These are phyloP conservation scores for Scheffersomyces lignicola DNA, from an alignment of 1,139 yeast species.

Conservation along the genomic window DNA sequence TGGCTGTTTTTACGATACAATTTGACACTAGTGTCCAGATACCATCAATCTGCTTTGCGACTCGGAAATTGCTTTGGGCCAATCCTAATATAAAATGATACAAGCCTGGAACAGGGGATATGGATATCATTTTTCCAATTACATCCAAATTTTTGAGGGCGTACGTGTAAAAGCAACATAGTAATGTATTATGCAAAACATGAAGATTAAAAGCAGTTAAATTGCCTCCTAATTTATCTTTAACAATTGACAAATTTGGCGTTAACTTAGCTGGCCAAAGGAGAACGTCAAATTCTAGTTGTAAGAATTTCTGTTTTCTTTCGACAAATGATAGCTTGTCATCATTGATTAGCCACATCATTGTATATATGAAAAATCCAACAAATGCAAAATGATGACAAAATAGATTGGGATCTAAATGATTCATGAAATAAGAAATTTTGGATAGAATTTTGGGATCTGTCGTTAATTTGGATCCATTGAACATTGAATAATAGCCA, in stretches of 20 bases:
- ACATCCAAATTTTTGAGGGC: conserved; percentile 13
- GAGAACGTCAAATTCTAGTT: conserved; percentile 23
- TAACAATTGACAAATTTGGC: conserved; percentile 19
- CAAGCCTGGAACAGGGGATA: conserved; percentile 23
- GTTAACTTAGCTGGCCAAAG: conserved; percentile 25
- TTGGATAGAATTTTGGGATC: conserved; percentile 8
- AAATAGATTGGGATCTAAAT: conserved; percentile 15
- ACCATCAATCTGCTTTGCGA: conserved; percentile 15
- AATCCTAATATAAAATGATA: conserved; percentile 23
- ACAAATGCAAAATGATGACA: conserved; percentile 18
- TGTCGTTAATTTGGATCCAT: conserved; percentile 11
- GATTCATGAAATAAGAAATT: conserved; percentile 11
- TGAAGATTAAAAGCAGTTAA: conserved; percentile 23
- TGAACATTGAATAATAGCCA: conserved; percentile 18
- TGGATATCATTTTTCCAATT: conserved; percentile 17
- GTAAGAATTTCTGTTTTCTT: conserved; percentile 14
- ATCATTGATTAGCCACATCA: conserved; percentile 17
- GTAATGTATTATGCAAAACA: conserved; percentile 20
- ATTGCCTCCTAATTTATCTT: conserved; percentile 20
- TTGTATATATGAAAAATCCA: conserved; percentile 16
- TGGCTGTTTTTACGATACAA: conserved; percentile 73
- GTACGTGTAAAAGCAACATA: conserved; percentile 17
- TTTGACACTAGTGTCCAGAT: conserved; percentile 21
- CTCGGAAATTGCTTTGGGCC: conserved; percentile 23
- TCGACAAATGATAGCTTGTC: conserved; percentile 9